phyloP scores from a whole-genome alignment of 202 grass and related monocot species.

The Hordeum pubiflorum region DNA sequence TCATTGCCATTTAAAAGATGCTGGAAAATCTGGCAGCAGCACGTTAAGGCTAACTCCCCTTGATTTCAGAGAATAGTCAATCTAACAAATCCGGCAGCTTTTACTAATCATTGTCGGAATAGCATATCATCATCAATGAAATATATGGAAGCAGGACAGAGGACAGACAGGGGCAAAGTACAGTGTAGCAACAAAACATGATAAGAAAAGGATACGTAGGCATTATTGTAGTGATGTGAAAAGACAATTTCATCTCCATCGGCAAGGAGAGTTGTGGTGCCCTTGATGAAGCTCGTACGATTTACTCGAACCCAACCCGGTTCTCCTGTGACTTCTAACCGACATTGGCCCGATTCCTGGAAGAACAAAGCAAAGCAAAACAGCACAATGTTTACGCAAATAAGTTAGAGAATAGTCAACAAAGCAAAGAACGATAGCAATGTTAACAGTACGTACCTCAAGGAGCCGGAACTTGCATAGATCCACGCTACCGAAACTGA shows the following conservation, averaged over 20 bases:
- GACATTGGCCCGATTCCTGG: slow-evolving; percentile 38
- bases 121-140: neutral
- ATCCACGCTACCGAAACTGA: slow-evolving; percentile 30
- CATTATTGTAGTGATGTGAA: neutral
- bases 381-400: slow-evolving; percentile 10
- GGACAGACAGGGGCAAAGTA: neutral
- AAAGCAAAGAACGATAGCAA: neutral
- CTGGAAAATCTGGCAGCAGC: slow-evolving; percentile 59
- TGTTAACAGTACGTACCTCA: slow-evolving; percentile 47
- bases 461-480: slow-evolving; percentile 36
- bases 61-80: neutral
- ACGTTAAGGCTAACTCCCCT: slow-evolving; percentile 17
- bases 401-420: slow-evolving; percentile 1
- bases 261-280: slow-evolving; percentile 24
- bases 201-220: slow-evolving; percentile 62
- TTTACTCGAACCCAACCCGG: slow-evolving; percentile 50
- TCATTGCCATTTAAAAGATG: slow-evolving; percentile 36
- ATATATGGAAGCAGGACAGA: neutral
- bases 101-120: neutral
- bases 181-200: neutral
- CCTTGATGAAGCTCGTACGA: neutral
- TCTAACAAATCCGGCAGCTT: slow-evolving; percentile 1
- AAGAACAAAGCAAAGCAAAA: slow-evolving; percentile 12
- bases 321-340: slow-evolving; percentile 51
- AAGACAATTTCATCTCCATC: slow-evolving; percentile 74